phyloP scores from a whole-genome alignment of 768 basidiomycete genomes.

The Floccularia luteovirens region DNA sequence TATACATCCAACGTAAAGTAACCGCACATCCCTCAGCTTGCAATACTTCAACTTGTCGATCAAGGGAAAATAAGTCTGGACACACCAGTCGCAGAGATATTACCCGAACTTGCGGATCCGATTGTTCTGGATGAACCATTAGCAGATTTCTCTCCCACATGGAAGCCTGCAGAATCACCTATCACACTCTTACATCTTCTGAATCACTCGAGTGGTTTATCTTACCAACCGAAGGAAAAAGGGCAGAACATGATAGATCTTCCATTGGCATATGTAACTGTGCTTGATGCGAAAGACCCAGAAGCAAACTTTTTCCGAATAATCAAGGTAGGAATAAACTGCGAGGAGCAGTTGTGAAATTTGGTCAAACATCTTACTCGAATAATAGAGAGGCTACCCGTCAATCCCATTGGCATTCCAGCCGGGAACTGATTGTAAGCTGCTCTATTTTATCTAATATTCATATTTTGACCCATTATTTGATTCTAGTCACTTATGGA shows the following conservation, averaged over 20 bases:
- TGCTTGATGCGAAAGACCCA: slow-evolving; percentile 15
- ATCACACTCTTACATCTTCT: slow-evolving; percentile 20
- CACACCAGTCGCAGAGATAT: slow-evolving; percentile 14
- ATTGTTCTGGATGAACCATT: slow-evolving; percentile 12
- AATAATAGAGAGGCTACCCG: slow-evolving; percentile 13
- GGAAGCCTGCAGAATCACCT: slow-evolving; percentile 12
- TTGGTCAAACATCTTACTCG: not conserved
- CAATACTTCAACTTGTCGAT: slow-evolving; percentile 23
- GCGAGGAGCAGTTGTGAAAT: not conserved
- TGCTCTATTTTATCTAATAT: not conserved
- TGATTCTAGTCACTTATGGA: slow-evolving; percentile 18
- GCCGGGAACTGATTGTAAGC: slow-evolving; percentile 21
- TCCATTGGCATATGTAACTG: slow-evolving; percentile 11
- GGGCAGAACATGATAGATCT: slow-evolving; percentile 8
- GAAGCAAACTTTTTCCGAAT: slow-evolving; percentile 11
- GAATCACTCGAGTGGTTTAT: slow-evolving; percentile 22
- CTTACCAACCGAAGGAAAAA: slow-evolving; percentile 13
- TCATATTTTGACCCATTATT: not conserved
- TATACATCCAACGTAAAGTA: not conserved
- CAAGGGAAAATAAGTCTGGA: slow-evolving; percentile 16
- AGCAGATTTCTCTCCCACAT: slow-evolving; percentile 10
- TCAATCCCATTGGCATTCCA: slow-evolving; percentile 19
- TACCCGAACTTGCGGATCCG: slow-evolving; percentile 18
- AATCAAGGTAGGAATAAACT: slow-evolving; percentile 9
- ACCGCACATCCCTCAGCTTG: slow-evolving; percentile 12